phyloP scores from a whole-genome alignment of 176 grass and related monocot species.

The Carex littledalei region DNA sequence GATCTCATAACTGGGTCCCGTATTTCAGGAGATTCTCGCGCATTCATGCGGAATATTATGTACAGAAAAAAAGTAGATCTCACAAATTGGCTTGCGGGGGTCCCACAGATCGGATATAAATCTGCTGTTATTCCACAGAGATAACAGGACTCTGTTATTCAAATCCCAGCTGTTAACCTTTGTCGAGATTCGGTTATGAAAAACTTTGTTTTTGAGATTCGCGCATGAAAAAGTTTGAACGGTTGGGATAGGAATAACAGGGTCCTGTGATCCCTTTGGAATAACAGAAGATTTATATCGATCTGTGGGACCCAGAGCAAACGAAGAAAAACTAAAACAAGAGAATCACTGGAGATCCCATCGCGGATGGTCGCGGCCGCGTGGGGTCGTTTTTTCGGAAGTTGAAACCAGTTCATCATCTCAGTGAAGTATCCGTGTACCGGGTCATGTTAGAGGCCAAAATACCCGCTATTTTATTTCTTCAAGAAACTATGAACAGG shows the following conservation, averaged over 20 bases:
- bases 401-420: background rate
- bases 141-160: too few species aligned
- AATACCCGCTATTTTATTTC: background rate
- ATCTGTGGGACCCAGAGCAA: background rate
- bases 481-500: background rate
- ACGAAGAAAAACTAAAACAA: background rate
- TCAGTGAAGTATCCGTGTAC: background rate
- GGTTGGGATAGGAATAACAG: too few species aligned
- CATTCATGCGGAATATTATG: background rate
- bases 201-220: too few species aligned
- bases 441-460: background rate
- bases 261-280: too few species aligned
- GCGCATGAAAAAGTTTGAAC: too few species aligned
- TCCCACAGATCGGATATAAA: background rate
- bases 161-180: too few species aligned
- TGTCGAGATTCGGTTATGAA: too few species aligned
- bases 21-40: background rate
- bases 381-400: conserved; percentile 12
- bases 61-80: background rate
- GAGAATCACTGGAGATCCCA: background rate
- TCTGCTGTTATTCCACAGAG: too few species aligned
- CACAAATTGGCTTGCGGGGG: background rate
- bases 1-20: background rate
- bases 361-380: conserved; percentile 10
- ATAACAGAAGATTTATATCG: too few species aligned